Evolutionary conservation across 2,329 filamentous ascomycete genomes (phyloP).

Genomic region (Alternaria alternata): DNA sequence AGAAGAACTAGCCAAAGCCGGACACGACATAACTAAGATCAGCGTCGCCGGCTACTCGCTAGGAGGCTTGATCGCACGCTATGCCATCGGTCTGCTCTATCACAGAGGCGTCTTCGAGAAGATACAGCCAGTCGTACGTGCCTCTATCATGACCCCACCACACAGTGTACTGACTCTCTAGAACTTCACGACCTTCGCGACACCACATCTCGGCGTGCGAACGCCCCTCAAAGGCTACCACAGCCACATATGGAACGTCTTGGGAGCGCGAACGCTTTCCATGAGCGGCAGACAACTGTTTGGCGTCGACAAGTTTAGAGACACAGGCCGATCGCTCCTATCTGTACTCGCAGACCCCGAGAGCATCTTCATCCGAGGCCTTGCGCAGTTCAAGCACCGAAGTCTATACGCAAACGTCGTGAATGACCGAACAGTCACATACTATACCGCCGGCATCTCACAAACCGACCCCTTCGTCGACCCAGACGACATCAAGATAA

Average conservation of each 20-base stretch:
- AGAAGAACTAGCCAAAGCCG: constrained; percentile 63
- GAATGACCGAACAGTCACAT: constrained; percentile 83
- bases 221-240: constrained; percentile 55
- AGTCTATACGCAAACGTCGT: constrained; percentile 85
- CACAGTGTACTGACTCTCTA: constrained; percentile 44
- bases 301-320: constrained; percentile 82
- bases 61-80: constrained; percentile 85
- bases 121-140: constrained; percentile 78
- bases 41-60: constrained; percentile 91
- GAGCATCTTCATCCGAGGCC: constrained; percentile 83
- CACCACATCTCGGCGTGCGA: constrained; percentile 70
- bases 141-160: constrained; percentile 20
- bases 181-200: constrained; percentile 94
- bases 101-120: constrained; percentile 81
- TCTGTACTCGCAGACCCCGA: constrained; percentile 81
- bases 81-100: constrained; percentile 83
- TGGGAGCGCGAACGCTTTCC: constrained; percentile 82
- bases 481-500: constrained; percentile 71
- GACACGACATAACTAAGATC: constrained; percentile 78
- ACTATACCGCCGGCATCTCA: constrained; percentile 82
- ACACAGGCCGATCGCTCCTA: constrained; percentile 81
- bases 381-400: constrained; percentile 77
- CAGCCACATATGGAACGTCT: constrained; percentile 70
- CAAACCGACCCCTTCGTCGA: constrained; percentile 80
- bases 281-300: constrained; percentile 88